These are phyloP conservation scores for Pythium aquatile DNA, from an alignment of 352 stramenopile species.

Conservation along the genomic window DNA sequence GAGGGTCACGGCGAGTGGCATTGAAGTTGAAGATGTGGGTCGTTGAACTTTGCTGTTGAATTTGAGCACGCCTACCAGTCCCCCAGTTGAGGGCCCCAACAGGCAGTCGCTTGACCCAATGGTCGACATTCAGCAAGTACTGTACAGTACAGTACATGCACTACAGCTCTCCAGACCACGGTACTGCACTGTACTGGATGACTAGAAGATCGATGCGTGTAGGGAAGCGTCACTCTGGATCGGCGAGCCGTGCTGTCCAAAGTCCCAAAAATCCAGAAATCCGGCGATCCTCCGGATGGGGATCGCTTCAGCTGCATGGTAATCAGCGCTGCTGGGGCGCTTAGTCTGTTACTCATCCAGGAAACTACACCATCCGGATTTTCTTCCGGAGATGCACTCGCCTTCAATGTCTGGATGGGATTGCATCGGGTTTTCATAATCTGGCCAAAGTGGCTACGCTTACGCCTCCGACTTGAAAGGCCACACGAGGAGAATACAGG, in stretches of 20 bases:
- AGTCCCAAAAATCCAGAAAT: not conserved
- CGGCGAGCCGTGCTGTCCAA: not conserved
- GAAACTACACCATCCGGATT: not conserved
- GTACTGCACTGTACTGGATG: not conserved
- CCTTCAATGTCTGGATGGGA: not conserved
- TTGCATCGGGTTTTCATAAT: not conserved
- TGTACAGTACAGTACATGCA: not conserved
- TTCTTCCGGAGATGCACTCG: not conserved
- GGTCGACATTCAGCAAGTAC: not conserved
- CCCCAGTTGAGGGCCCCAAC: not conserved
- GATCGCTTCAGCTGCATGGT: not conserved
- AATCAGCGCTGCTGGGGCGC: not conserved
- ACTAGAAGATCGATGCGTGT: not conserved
- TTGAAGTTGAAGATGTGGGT: slow-evolving; percentile 4
- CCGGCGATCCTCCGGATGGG: not conserved
- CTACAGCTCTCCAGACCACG: too few species aligned
- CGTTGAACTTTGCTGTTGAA: slow-evolving; percentile 1
- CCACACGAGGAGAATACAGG: too few species aligned
- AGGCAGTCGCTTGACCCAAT: not conserved
- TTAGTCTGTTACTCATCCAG: not conserved
- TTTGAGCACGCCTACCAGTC: not conserved
- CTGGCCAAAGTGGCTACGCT: not conserved
- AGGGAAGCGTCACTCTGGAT: not conserved
- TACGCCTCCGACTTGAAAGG: not conserved
- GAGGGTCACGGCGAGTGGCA: not conserved